Base-by-base conservation (phyloP, 129 eudicot species). In the Pseudognaphalium luteoalbum region DNA sequence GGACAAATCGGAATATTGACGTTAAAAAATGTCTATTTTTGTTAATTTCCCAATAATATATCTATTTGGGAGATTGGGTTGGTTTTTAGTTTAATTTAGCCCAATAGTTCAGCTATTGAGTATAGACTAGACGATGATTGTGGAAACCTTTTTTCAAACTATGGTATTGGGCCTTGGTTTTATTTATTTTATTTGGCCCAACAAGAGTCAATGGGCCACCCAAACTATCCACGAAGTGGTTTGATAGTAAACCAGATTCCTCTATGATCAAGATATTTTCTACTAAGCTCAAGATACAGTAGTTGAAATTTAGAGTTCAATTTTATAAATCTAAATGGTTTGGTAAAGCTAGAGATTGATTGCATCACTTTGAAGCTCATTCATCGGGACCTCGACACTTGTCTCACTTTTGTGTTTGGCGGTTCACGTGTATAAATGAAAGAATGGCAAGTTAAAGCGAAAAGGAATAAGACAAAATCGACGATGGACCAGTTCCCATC, bases 391-490 rank as follows among this genome's bases (percentile, higher is more conserved):
- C 66, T 16, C 10, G 78, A 73, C 79, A 73, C 75, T 39, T 80
- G 83, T 80, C 64, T 33, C 4, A 29, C 21, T 60, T 56, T 10
- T 63, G 58, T 76, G 7, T 10, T 78, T 25, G 28, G 42, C 25
- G 65, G 64, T 34, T 74, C 70, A 28, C 28, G 68, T 34, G 74
- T 22, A 66, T 32, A 19, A 51, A 76, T 7, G 70, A 41, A 42
- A 74, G 34, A 39, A 66, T 42, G 54, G 19, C 58, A 80, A 65
- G 28, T 39, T 28, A 37, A 78, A 78, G 44, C 19, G 33, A 37
- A 52, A 80, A 64, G 20, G 83, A 65, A 80, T 56, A 73, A 80
- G 75, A 57, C 54, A 39, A 73, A 37, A 71, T 30, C 47, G n/a
- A 73, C 15, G 61, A 59, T 74, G 80, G 71, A 42, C 70, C 79